These are phyloP conservation scores for Komagataella kurtzmanii DNA, from an alignment of 805 yeast species.

Conservation along the genomic window DNA sequence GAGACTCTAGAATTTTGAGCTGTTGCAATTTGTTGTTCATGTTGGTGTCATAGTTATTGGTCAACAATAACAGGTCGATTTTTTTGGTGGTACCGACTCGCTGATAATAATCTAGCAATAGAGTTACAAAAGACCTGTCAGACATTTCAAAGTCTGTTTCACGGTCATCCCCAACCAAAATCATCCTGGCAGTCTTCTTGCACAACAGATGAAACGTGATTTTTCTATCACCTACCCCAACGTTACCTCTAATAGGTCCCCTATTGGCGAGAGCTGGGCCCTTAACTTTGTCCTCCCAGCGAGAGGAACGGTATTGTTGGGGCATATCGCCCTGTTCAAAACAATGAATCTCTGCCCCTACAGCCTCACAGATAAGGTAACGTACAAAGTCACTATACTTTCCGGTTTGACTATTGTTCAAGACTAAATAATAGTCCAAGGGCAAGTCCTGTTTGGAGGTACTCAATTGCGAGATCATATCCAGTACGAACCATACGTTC, in stretches of 20 bases:
- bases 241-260: background rate
- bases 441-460: background rate
- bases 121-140: background rate
- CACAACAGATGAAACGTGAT: background rate
- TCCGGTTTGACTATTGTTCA: background rate
- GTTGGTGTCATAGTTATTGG: background rate
- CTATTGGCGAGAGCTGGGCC: background rate
- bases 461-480: background rate
- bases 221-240: background rate
- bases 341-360: background rate
- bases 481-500: background rate
- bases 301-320: background rate
- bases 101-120: background rate
- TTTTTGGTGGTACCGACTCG: background rate
- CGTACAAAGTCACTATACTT: background rate
- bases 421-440: background rate
- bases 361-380: background rate
- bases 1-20: background rate
- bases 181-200: background rate
- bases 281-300: background rate
- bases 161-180: background rate
- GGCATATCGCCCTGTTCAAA: background rate
- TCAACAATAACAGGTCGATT: background rate
- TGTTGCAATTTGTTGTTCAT: background rate
- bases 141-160: background rate